Percentiles rank a stretch among this genome's conserved stretches.
Evolutionary conservation across 352 stramenopile genomes (phyloP).

Genomic region (Peronospora belbahrii): DNA sequence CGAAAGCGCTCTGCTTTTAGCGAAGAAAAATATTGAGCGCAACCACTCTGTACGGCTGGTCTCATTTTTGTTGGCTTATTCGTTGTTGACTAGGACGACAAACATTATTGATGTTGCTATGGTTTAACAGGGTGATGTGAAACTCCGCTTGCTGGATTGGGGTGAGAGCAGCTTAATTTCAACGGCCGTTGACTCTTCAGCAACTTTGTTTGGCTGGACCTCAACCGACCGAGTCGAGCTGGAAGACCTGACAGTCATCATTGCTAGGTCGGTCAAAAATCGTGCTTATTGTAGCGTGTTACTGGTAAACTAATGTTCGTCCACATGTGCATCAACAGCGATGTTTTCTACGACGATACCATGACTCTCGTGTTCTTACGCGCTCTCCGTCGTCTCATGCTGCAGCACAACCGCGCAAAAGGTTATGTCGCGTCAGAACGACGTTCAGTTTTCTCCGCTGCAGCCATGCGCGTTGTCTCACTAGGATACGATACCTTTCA

Average conservation of each 20-base stretch:
- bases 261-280: slow-evolving; percentile 28
- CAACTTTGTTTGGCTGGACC: slow-evolving; percentile 21
- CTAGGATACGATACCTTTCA: slow-evolving; percentile 54
- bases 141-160: slow-evolving; percentile 16
- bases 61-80: too few species aligned
- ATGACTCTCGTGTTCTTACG: slow-evolving; percentile 35
- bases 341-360: slow-evolving; percentile 63
- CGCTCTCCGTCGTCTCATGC: slow-evolving; percentile 34
- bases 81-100: background rate
- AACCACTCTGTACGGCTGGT: slow-evolving; percentile 20
- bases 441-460: slow-evolving; percentile 50
- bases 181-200: background rate
- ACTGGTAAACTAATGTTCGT: background rate
- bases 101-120: background rate
- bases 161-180: background rate
- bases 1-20: slow-evolving; percentile 26
- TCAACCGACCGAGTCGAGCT: slow-evolving; percentile 14
- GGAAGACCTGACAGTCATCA: slow-evolving; percentile 15
- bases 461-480: slow-evolving; percentile 37
- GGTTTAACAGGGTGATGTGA: slow-evolving; percentile 15
- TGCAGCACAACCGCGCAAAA: slow-evolving; percentile 12
- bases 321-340: slow-evolving; percentile 20
- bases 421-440: slow-evolving; percentile 37
- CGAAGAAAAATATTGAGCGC: slow-evolving; percentile 26
- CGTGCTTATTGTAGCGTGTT: background rate